phyloP scores from a whole-genome alignment of 75 land plant genomes.

The Pinus taeda region DNA sequence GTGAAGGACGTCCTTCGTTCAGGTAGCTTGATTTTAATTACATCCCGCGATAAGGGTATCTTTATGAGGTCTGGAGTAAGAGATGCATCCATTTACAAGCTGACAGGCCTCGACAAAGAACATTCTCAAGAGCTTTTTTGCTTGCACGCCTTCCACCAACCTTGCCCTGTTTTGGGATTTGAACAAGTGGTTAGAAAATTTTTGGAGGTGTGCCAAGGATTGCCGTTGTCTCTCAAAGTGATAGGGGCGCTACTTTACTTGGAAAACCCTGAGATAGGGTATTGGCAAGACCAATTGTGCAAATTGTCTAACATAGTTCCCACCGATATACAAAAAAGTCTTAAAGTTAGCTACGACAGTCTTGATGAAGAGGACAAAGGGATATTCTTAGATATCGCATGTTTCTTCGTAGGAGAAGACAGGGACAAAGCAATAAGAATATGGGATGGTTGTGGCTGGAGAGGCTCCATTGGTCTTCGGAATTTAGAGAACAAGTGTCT shows the following conservation, averaged over 20 bases:
- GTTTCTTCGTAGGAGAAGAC: background rate
- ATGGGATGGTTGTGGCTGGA: background rate
- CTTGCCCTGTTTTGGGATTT: background rate
- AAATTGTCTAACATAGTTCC: background rate
- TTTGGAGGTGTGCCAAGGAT: background rate
- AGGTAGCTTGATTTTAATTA: background rate
- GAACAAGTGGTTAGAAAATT: background rate
- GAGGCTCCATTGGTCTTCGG: background rate
- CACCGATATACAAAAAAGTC: background rate
- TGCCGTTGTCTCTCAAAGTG: background rate
- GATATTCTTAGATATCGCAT: background rate
- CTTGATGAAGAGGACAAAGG: background rate
- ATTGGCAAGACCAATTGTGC: background rate
- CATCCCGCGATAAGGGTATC: background rate
- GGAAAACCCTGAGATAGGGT: too few relatives aligned
- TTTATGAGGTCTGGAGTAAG: background rate
- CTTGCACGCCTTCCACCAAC: background rate
- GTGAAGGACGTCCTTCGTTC: background rate
- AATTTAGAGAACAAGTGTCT: background rate
- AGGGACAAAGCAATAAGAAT: background rate
- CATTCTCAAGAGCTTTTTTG: background rate
- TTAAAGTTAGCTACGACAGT: background rate
- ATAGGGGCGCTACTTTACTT: background rate
- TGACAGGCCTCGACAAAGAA: background rate
- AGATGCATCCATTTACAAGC: background rate